Percentiles rank a stretch among this genome's conserved stretches.
Conservation (phyloP, 1,284 basidiomycete genomes). For the Pascua sp. region DNA sequence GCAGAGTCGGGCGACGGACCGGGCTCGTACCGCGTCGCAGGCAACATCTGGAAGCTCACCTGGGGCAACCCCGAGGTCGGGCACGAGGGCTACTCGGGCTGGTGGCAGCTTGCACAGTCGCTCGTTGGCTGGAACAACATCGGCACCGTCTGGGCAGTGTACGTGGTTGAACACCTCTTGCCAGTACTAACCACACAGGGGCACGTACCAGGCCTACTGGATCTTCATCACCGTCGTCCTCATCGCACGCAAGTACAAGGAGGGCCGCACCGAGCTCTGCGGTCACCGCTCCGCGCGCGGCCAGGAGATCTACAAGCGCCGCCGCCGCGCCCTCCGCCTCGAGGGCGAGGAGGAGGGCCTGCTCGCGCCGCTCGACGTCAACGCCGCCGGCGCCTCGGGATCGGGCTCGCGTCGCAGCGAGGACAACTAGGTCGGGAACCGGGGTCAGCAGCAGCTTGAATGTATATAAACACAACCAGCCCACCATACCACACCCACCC, state of each 20-base stretch:
- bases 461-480: no score
- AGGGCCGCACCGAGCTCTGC: slow-evolving; percentile 44
- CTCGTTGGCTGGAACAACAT: slow-evolving; percentile 44
- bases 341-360: slow-evolving; percentile 26
- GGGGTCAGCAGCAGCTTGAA: no score
- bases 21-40: slow-evolving; percentile 70
- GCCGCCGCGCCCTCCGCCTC: slow-evolving; percentile 13
- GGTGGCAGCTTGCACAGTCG: slow-evolving; percentile 24
- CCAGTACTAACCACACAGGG: slow-evolving; percentile 17
- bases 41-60: slow-evolving; percentile 78
- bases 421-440: not conserved
- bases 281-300: slow-evolving; percentile 27
- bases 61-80: slow-evolving; percentile 67
- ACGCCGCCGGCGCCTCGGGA: not conserved
- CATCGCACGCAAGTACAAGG: slow-evolving; percentile 61
- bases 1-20: slow-evolving; percentile 78
- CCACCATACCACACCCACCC: no score
- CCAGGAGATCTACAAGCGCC: slow-evolving; percentile 20
- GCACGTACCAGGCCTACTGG: slow-evolving; percentile 70
- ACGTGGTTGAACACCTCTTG: slow-evolving; percentile 33
- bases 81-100: slow-evolving; percentile 51
- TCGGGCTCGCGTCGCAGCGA: not conserved
- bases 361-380: slow-evolving; percentile 1
- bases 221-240: slow-evolving; percentile 60
- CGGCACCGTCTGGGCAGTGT: slow-evolving; percentile 60